A percentile compares a stretch with the other conserved stretches of the same genome.
Conservation (phyloP, 192 early-diverging fungal genomes). For the Coemansia sp. region DNA sequence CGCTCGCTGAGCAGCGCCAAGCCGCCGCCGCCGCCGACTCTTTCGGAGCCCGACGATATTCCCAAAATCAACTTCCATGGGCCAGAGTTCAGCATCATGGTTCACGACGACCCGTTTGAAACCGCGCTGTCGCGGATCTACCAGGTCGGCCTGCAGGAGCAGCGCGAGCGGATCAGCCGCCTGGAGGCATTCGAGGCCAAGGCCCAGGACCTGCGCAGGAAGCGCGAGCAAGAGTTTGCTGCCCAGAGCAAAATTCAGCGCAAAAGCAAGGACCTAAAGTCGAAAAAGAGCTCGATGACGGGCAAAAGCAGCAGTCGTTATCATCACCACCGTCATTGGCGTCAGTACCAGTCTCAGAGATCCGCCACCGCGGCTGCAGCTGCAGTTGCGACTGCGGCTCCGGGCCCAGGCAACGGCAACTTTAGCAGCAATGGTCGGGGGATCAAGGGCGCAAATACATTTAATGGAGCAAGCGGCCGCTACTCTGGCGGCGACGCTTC, state of each 20-base stretch:
- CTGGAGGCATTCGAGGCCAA: conserved; percentile 49
- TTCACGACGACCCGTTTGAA: conserved; percentile 57
- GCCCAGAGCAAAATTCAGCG: not conserved
- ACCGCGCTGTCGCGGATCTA: conserved; percentile 53
- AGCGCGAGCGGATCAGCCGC: conserved; percentile 50
- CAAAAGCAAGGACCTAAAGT: not conserved
- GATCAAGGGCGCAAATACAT: conserved; percentile 17
- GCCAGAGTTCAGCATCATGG: conserved; percentile 38
- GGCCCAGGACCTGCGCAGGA: conserved; percentile 34
- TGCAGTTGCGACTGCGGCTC: not conserved
- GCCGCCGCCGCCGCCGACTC: conserved; percentile 25
- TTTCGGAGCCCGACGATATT: conserved; percentile 43
- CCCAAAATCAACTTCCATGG: conserved; percentile 48
- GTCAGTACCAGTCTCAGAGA: conserved; percentile 1
- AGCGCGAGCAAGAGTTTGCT: conserved; percentile 26
- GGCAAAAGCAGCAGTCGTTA: not conserved
- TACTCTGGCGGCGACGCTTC: not conserved
- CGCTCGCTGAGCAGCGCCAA: conserved; percentile 25
- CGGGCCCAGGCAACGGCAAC: not conserved
- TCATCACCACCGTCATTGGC: conserved; percentile 1
- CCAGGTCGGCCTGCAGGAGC: conserved; percentile 49
- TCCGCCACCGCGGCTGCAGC: not conserved
- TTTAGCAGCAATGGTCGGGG: no score
- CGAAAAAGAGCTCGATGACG: not conserved
- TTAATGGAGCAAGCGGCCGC: conserved; percentile 10